Base-by-base conservation (phyloP, 768 basidiomycete species). In the Mrakia frigida region DNA sequence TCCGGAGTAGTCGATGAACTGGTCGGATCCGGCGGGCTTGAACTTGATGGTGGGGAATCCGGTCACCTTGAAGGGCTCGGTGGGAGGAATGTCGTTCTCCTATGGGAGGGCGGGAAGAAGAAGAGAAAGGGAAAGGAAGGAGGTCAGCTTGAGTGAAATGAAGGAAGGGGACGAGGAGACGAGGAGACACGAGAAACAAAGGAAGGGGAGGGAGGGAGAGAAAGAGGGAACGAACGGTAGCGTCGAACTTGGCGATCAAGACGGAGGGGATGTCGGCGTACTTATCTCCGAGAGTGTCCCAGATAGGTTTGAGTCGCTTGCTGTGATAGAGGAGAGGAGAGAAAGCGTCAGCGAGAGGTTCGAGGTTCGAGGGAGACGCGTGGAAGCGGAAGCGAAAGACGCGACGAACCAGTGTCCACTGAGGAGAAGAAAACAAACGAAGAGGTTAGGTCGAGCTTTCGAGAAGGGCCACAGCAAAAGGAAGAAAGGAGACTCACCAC, bases 251-350 rank as follows among this genome's bases (percentile, higher is more conserved):
- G 81, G 94, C 95, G 83, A 83, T 79, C 63, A 80, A 70, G 74
- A 83, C 76, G 52, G 77, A 72, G 77, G 91, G 90, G 83, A 90
- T 86, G 73, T 86, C 82, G 65, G 88, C 88, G 84, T 90, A 98
- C 82, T 90, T 91, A 82, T 95, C 91, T 74, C 88, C 97, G 52
- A 99, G 88, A 35, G 86, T 88, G 77, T 98, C 95, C 93, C 94
- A 99, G 56, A 86, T 92, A 18, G 97, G 96, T 83, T 91, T 92
- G 80, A 99, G 89, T 81, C 94, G 93, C 86, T 97, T 97, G 90
- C 94, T 95, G 88, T 94, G 93, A 61, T 92, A 92, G 81, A 92
- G 93, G 25, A 35, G 9, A 18, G 10, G 25, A 23, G 56, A 25
- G 5, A 18, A 28, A 28, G 25, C 23, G 56, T 56, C 56, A 56